Base-by-base conservation (phyloP, 1,284 basidiomycete species). In the Stygiomarasmius scandens region DNA sequence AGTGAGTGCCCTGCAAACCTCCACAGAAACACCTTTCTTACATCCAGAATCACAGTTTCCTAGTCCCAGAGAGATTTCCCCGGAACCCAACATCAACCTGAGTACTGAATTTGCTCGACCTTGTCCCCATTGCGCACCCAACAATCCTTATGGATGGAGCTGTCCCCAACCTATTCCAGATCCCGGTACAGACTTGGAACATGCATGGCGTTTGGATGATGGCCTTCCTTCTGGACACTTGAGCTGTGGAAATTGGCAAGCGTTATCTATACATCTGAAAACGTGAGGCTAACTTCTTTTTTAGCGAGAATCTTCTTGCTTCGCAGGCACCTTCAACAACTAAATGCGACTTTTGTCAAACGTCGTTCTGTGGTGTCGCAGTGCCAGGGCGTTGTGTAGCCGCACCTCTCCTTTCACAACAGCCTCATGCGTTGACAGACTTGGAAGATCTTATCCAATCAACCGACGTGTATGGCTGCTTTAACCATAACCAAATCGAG, bases 271-370 rank as follows among this genome's bases (percentile, higher is more conserved):
- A 8, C 8, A 25, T 19, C 34, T 56, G 53, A 47, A 47, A 45
- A 49, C 58, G 47, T 58, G 44, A 48, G 45, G 49, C 8, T 45
- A 9, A 55, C 14, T 44, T 49, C 54, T 52, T 46, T 27, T 24
- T 41, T 58, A 90, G 89, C 65, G 90, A 92, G 71, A 88, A 82
- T 64, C 69, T 91, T 4, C 77, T 91, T 24, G 87, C 89, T 23
- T 70, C 86, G 1, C 75, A 72, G 27, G 89, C 90, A 12, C 90
- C 90, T 14, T 74, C 82, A 32, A 88, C 89, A 12, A 82, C 87
- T n/a, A 87, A 83, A 69, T 92, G 90, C 65, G 90, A 92, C 67
- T 81, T 92, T 59, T 92, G 90, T 63, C 84, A 85, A 60, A 83
- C 88, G 14, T 86, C 78, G 2, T 92, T 92, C 68, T 92, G 90